Evolutionary conservation across 768 basidiomycete species (phyloP), one percentile per base, ranked within the genome.

Genomic region (Amanita fuliginea): DNA sequence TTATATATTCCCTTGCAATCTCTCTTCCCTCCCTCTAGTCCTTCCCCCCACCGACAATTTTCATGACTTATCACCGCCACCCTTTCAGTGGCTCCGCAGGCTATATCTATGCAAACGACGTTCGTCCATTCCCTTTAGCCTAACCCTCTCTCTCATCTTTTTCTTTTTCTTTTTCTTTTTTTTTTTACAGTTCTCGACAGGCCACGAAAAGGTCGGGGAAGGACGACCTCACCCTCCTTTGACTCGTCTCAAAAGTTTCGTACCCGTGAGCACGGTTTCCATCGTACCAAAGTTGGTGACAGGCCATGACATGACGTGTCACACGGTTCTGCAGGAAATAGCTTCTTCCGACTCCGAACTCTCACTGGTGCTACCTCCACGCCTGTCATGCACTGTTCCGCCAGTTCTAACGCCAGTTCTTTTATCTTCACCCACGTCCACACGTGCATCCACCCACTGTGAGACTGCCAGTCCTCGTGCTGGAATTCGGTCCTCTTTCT

Each of bases 21-120:
- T 14, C 21, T 8, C 41, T 11, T 21, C 22, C 22, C n/a, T 10
- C 43, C 21, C 11, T 34, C 16, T 22, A 13, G 6, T 30, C 13
- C 28, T 21, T 14, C 6, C 9, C 19, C n/a, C 34, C 8, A n/a
- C 6, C 18, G 11, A 30, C 8, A 2, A 28, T 8, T 1, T 4
- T 6, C 4, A 28, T 28, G 24, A 19, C 7, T 11, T 28, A 39
- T 21, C 6, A 42, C 24, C 47, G 19, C 26, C 51, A 51, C 26
- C 51, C 51, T 11, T 51, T 41, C 24, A 51, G 51, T 18, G 44
- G 51, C 18, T 40, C 51, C 6, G 51, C 51, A 3, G 36, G 51
- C 16, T 51, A 46, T 35, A 51, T 51, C 18, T 51, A 51, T 24
- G 36, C 51, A 21, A 51, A 51, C 32, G 51, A 46, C 28, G 51